Conservation (phyloP, 2,329 filamentous ascomycete genomes). For the Sporothrix inflata region DNA sequence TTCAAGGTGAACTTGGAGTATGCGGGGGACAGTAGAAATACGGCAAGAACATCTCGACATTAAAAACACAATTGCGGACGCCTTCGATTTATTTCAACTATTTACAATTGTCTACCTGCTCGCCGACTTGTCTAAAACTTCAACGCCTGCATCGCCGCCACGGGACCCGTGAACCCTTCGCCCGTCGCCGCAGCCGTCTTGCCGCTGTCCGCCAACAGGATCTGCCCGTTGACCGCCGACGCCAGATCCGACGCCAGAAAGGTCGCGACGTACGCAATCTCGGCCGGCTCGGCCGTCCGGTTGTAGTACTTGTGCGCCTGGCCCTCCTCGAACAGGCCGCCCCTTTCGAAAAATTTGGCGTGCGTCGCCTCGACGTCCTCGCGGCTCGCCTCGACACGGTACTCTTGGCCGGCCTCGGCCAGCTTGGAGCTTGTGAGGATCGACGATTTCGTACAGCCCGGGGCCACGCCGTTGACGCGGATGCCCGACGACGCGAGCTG, state of each 20-base stretch:
- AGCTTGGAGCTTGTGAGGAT: background rate
- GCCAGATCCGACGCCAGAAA: background rate
- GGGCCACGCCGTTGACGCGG: background rate
- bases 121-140: background rate
- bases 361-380: background rate
- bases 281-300: background rate
- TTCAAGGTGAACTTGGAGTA: conserved; percentile 26
- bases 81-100: background rate
- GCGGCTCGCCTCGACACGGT: background rate
- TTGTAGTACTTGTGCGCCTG: background rate
- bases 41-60: conserved; percentile 14
- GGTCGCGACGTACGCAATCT: background rate
- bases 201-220: background rate
- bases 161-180: background rate
- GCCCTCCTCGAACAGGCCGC: background rate
- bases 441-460: background rate
- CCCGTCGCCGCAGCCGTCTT: background rate
- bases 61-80: background rate
- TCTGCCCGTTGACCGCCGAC: background rate
- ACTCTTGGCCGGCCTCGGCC: background rate
- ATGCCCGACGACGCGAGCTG: background rate
- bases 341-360: background rate
- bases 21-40: background rate
- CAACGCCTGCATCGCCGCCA: background rate
- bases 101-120: background rate